Evolutionary conservation across 2,329 filamentous ascomycete genomes (phyloP), one percentile per base, ranked within the genome.

Genomic region (Tolypocladium cylindrosporum): DNA sequence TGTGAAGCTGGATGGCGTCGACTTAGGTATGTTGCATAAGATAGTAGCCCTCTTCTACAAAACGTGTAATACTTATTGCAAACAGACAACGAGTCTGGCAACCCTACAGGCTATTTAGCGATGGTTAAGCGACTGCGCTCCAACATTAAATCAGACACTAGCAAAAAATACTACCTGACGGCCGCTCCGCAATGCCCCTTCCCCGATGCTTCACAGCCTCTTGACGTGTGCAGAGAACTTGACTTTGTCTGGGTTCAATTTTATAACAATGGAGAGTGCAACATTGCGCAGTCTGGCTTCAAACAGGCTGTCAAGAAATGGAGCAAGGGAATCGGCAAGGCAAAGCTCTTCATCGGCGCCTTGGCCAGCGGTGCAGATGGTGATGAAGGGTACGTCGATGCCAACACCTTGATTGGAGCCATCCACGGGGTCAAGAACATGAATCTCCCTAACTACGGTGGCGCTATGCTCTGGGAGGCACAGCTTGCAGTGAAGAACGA

Each of bases 1-100:
- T 24, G 81, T 83, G 13, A 75, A 81, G n/a, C 72, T 91, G 48
- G 86, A 91, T 68, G 88, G 88, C 4, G 89, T 90, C 69, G 87
- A 91, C 70, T 81, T 90, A 61, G 62, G 62, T 62, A 48, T 31
- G 24, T 5, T 27, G 43, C 43, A 8, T 14, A 19, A 16, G 3
- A 0, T 31, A 16, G 7, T 48, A 1, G 3, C 39, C 31, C 13
- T 39, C 37, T 14, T 31, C 5, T 16, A 10, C 43, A 14, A 16
- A 31, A 6, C 2, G 21, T 8, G 5, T 5, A 6, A 31, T 10
- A 16, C 43, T 48, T 11, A 48, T 36, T 61, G 61, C 63, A 57
- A 63, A 62, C 42, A 45, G 42, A 45, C 42, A 45, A 45, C 19
- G 87, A 90, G 68, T 84, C 89, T 60, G 86, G 90, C 70, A 75